These are phyloP conservation scores for Capronia americana DNA, from an alignment of 2,329 filamentous ascomycete genomes.

Conservation along the genomic window DNA sequence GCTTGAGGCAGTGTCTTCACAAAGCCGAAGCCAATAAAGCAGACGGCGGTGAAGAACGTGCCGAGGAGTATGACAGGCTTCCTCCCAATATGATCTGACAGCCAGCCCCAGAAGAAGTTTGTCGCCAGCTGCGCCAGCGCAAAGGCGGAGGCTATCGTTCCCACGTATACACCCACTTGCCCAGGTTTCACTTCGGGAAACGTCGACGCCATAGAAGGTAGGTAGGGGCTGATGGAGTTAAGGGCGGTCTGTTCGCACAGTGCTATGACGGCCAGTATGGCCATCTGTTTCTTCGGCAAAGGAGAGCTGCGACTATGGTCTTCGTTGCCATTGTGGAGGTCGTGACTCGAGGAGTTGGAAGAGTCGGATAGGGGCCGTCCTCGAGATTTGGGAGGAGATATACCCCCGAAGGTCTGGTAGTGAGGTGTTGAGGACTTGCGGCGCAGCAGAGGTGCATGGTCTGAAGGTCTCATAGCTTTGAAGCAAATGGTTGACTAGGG, in stretches of 20 bases:
- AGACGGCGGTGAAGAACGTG: slow-evolving; percentile 79
- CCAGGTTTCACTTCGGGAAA: slow-evolving; percentile 78
- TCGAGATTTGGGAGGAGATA: slow-evolving; percentile 53
- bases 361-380: slow-evolving; percentile 53
- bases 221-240: slow-evolving; percentile 94
- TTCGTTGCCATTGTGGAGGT: slow-evolving; percentile 43
- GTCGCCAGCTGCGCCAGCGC: slow-evolving; percentile 90
- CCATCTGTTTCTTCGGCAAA: slow-evolving; percentile 80
- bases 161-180: slow-evolving; percentile 85
- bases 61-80: slow-evolving; percentile 84
- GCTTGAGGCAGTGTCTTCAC: slow-evolving; percentile 83
- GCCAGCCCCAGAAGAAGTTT: slow-evolving; percentile 88
- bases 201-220: slow-evolving; percentile 86
- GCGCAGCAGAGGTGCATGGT: slow-evolving; percentile 44
- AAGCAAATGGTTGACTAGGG: slow-evolving; percentile 19
- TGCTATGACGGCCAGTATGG: slow-evolving; percentile 84
- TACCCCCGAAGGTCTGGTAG: slow-evolving; percentile 57
- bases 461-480: slow-evolving; percentile 38
- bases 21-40: slow-evolving; percentile 87
- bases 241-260: slow-evolving; percentile 94
- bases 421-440: slow-evolving; percentile 53
- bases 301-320: slow-evolving; percentile 60
- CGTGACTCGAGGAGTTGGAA: slow-evolving; percentile 48
- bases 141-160: slow-evolving; percentile 87
- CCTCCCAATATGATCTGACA: slow-evolving; percentile 78